Base-by-base conservation (phyloP, 495 filamentous ascomycete genomes). In the Aspergillus ostianus region DNA sequence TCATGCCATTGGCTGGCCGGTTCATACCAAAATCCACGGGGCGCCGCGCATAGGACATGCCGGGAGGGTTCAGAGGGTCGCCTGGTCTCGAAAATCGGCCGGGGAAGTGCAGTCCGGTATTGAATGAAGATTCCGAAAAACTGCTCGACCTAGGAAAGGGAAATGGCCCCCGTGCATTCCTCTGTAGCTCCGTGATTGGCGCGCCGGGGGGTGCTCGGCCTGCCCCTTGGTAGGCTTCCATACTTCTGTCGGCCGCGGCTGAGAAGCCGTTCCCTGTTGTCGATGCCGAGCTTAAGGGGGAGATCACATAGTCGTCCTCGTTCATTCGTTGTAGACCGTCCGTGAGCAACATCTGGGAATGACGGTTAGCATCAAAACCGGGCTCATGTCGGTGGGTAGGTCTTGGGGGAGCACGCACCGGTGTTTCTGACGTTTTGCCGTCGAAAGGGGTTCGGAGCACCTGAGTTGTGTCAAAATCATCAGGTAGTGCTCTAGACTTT, bases 401-500 rank as follows among this genome's bases (percentile, higher is more conserved):
- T 51, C 19, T 55, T 66, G 32, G 63, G 68, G 30, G 70, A 72
- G 27, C 68, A 78, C 52, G 64, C 64, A 50, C 64, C 7, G 74
- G 67, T 48, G 69, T 72, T 47, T 71, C 71, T 32, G 70, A 64
- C 13, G 70, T 68, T 53, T 73, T 78, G 54, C 64, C 62, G 41
- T 71, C 70, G 60, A 78, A 80, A 7, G 90, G 88, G n/a, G 90
- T 90, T 64, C 95, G 90, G 20, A 97, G 77, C 8, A 93, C 92
- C 74, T 94, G 90, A 10, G 92, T 87, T 66, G 91, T 95, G 77
- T 96, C 90, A 67, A 97, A 97, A 70, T 93, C 87, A 63, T 93
- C 91, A 21, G 93, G 93, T 30, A 97, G 82, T 4, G 91, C 92
- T 73, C 93, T 80, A 69, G 93, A 96, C 73, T 93, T 93, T 73